These are phyloP conservation scores for Cyberlindnera bimundalis DNA, from an alignment of 805 yeast genomes.

Conservation along the genomic window DNA sequence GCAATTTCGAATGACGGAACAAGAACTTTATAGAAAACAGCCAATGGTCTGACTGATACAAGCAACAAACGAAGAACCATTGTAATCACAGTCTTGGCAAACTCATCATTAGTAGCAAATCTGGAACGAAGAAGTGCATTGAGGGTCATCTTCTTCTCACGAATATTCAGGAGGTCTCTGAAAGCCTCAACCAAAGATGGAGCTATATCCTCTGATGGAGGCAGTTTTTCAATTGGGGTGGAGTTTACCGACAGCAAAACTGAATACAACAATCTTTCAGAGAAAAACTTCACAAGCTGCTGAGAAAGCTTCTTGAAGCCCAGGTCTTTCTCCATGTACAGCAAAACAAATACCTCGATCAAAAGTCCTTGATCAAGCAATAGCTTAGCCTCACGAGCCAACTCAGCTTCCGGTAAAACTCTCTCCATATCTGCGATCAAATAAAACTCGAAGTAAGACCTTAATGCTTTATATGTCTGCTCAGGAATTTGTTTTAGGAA, in stretches of 20 bases:
- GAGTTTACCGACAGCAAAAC: not conserved
- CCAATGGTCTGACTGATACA: conserved; percentile 22
- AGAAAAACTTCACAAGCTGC: conserved; percentile 7
- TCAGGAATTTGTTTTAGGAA: conserved; percentile 34
- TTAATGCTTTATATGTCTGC: conserved; percentile 37
- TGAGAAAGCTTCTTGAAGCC: conserved; percentile 7
- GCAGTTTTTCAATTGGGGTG: conserved; percentile 1
- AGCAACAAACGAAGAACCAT: conserved; percentile 13
- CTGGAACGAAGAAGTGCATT: conserved; percentile 3
- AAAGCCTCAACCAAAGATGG: not conserved
- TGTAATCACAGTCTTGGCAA: conserved; percentile 8
- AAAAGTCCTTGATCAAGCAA: conserved; percentile 5
- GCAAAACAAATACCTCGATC: conserved; percentile 10
- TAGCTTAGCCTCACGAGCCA: not conserved
- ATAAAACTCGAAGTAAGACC: conserved; percentile 26
- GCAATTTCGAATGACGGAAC: conserved; percentile 15
- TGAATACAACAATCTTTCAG: conserved; percentile 6
- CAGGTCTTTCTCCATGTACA: conserved; percentile 6
- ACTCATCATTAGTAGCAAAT: conserved; percentile 7
- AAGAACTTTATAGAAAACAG: conserved; percentile 21
- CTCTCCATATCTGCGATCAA: conserved; percentile 8
- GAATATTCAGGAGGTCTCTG: conserved; percentile 5
- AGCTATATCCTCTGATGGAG: conserved; percentile 2
- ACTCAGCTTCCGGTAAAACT: not conserved
- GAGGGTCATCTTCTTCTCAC: not conserved